phyloP scores from a whole-genome alignment of 148 eudicot species.

The Beta vulgaris region DNA sequence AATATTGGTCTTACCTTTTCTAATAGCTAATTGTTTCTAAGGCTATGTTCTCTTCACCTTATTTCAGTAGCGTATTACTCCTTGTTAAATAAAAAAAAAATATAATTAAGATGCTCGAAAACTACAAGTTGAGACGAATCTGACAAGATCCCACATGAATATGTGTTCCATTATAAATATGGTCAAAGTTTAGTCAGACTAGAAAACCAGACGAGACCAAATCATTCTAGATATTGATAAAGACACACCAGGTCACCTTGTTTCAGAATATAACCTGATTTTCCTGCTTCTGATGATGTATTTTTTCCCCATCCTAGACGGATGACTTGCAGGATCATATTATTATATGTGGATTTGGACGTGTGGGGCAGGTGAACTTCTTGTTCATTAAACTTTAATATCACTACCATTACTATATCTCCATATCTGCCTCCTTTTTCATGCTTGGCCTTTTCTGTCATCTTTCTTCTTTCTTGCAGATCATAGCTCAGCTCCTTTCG shows the following conservation, averaged over 20 bases:
- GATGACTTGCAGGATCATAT: slow-evolving; percentile 99
- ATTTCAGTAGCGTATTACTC: too few species aligned
- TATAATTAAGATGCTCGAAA: too few species aligned
- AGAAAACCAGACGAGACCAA: too few species aligned
- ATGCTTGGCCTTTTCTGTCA: not conserved
- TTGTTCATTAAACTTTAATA: not conserved
- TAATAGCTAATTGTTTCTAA: slow-evolving; percentile 5
- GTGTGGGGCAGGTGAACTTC: slow-evolving; percentile 85
- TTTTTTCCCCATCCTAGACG: slow-evolving; percentile 57
- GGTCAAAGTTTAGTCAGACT: too few species aligned
- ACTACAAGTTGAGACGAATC: too few species aligned
- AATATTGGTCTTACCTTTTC: slow-evolving; percentile 2
- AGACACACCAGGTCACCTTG: too few species aligned
- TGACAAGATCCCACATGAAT: too few species aligned
- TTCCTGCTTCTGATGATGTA: not conserved
- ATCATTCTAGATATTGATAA: too few species aligned
- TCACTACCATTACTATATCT: not conserved
- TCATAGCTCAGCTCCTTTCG: slow-evolving; percentile 97
- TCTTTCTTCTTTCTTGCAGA: slow-evolving; percentile 48
- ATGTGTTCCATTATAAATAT: too few species aligned
- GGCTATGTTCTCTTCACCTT: too few species aligned
- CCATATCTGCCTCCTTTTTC: slow-evolving; percentile 1
- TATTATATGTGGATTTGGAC: slow-evolving; percentile 97
- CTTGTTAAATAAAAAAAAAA: too few species aligned
- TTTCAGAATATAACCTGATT: too few species aligned